Evolutionary conservation across 2,329 filamentous ascomycete species (phyloP).

Genomic region (Alternaria postmessia): DNA sequence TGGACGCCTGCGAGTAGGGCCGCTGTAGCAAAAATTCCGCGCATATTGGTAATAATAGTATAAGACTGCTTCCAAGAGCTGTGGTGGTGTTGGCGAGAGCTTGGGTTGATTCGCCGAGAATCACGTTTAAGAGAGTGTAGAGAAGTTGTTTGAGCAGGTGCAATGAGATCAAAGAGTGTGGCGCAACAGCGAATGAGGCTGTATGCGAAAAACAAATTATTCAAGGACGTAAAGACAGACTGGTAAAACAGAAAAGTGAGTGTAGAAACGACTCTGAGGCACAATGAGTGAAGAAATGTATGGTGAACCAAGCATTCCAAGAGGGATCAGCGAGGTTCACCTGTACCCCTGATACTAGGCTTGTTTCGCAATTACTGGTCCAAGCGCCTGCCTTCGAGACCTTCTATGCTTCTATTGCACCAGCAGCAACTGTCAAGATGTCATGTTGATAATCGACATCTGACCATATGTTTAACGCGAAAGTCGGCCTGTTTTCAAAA

Average conservation of each 20-base stretch:
- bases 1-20: slow-evolving; percentile 61
- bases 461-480: not conserved
- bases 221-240: slow-evolving; percentile 39
- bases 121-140: slow-evolving; percentile 23
- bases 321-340: slow-evolving; percentile 31
- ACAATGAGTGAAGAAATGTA: slow-evolving; percentile 42
- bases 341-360: slow-evolving; percentile 36
- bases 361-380: slow-evolving; percentile 30
- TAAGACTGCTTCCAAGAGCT: slow-evolving; percentile 38
- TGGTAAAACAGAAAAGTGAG: slow-evolving; percentile 39
- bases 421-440: not conserved
- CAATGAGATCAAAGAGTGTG: slow-evolving; percentile 30
- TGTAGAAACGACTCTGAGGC: slow-evolving; percentile 46
- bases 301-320: slow-evolving; percentile 35
- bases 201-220: slow-evolving; percentile 30
- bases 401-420: not conserved
- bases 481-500: not conserved
- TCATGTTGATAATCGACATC: not conserved
- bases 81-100: slow-evolving; percentile 35
- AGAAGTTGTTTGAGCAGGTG: slow-evolving; percentile 17
- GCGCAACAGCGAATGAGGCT: slow-evolving; percentile 34
- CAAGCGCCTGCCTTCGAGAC: slow-evolving; percentile 6
- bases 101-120: slow-evolving; percentile 37
- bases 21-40: slow-evolving; percentile 58
- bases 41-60: slow-evolving; percentile 59